These are phyloP conservation scores for Thielaviopsis ethacetica DNA, from an alignment of 2,329 filamentous ascomycete genomes.

Conservation along the genomic window DNA sequence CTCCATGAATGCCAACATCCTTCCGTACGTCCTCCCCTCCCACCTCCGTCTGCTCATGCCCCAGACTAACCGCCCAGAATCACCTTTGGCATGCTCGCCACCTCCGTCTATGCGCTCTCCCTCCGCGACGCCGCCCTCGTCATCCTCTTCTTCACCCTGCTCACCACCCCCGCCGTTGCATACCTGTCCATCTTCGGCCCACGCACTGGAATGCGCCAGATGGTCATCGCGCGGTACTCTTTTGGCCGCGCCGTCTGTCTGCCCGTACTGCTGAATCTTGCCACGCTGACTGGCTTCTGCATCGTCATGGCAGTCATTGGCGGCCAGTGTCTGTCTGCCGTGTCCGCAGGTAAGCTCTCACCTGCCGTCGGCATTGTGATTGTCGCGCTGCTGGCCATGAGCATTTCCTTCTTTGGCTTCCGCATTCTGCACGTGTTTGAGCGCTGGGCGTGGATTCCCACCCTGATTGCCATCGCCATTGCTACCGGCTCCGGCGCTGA, in stretches of 20 bases:
- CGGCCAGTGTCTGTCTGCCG: conserved; percentile 40
- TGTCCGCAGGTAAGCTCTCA: conserved; percentile 30
- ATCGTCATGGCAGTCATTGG: conserved; percentile 45
- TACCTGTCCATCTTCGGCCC: conserved; percentile 42
- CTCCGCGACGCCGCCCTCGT: conserved; percentile 40
- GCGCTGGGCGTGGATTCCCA: conserved; percentile 39
- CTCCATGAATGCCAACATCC: conserved; percentile 31
- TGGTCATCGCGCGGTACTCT: conserved; percentile 47
- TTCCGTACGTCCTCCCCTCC: conserved; percentile 20
- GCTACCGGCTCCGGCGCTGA: conserved; percentile 36
- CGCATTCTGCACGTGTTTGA: conserved; percentile 40
- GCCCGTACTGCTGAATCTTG: conserved; percentile 45
- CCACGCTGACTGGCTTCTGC: conserved; percentile 46
- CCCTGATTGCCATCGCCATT: conserved; percentile 37
- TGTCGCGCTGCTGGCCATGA: conserved; percentile 37
- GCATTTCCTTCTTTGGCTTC: conserved; percentile 47
- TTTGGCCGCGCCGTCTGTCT: conserved; percentile 44
- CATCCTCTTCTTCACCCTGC: conserved; percentile 46
- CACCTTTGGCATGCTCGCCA: conserved; percentile 47
- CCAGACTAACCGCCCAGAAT: conserved; percentile 24
- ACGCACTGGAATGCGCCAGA: conserved; percentile 47
- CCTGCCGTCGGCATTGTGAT: conserved; percentile 44
- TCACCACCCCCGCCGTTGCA: conserved; percentile 36
- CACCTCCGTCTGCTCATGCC: conserved; percentile 4
- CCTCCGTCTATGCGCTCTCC: conserved; percentile 32